Conservation (phyloP, 345 rosid species). For the Heritiera littoralis region DNA sequence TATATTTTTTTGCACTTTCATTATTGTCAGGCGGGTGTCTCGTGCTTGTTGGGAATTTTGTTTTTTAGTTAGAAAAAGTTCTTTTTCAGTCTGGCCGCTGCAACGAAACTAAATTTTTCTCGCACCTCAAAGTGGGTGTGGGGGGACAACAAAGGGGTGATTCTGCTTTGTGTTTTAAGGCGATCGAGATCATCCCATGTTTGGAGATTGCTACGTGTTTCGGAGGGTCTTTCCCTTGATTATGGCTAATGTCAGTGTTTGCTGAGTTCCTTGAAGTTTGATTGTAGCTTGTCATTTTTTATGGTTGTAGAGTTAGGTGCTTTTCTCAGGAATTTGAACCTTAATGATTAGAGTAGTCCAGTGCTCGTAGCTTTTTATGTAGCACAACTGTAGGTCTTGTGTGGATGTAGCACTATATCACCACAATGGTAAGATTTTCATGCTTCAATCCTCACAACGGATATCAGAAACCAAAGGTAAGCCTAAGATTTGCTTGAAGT, state of each 20-base stretch:
- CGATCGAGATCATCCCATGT: conserved; percentile 77
- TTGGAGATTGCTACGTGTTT: conserved; percentile 92
- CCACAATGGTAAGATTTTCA: conserved; percentile 80
- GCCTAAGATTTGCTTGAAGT: conserved; percentile 20
- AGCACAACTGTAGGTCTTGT: conserved; percentile 16
- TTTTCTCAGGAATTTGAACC: conserved; percentile 33
- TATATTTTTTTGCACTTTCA: neutral
- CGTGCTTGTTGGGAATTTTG: conserved; percentile 37
- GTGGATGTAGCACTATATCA: conserved; percentile 42
- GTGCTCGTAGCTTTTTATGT: conserved; percentile 21
- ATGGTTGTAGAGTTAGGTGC: conserved; percentile 25
- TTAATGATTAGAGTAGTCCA: conserved; percentile 24
- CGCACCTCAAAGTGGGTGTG: conserved; percentile 97
- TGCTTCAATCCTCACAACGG: conserved; percentile 69
- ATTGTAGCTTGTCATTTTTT: conserved; percentile 21
- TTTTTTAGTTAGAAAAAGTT: conserved; percentile 49
- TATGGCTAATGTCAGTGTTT: conserved; percentile 70
- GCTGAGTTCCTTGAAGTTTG: conserved; percentile 33
- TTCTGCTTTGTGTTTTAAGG: conserved; percentile 60
- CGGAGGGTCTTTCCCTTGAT: conserved; percentile 84
- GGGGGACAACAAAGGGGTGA: conserved; percentile 59
- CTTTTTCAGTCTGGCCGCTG: conserved; percentile 97
- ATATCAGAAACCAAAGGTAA: conserved; percentile 67
- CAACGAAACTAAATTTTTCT: conserved; percentile 61
- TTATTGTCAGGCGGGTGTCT: conserved; percentile 43